A percentile compares a stretch with the other conserved stretches of the same genome.
Evolutionary conservation across 192 early-diverging fungal genomes (phyloP).

Genomic region (Podila verticillata): DNA sequence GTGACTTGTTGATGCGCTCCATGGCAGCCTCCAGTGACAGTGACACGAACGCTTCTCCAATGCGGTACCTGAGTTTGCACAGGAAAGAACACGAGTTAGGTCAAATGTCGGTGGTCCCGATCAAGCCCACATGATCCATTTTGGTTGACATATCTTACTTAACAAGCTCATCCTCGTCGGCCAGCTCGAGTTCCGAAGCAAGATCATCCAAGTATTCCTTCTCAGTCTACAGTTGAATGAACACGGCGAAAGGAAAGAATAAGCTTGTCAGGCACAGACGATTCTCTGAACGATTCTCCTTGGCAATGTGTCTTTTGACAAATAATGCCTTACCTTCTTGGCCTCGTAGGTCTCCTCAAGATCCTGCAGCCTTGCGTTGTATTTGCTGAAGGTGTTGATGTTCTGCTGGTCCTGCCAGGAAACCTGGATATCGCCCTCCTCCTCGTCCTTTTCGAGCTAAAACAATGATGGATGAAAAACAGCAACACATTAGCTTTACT

Average conservation of each 20-base stretch:
- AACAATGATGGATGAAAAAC: neutral
- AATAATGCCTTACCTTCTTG: conserved; percentile 71
- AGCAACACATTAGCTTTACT: too few relatives aligned
- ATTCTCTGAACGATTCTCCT: neutral
- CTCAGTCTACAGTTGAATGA: conserved; percentile 66
- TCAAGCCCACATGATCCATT: too few relatives aligned
- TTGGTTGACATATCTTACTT: conserved; percentile 52
- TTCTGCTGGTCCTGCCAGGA: conserved; percentile 97
- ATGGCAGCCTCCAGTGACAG: conserved; percentile 77
- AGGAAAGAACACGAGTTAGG: conserved; percentile 6
- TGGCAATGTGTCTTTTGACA: neutral
- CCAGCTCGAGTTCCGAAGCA: conserved; percentile 89
- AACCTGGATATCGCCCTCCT: conserved; percentile 90
- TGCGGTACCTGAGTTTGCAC: conserved; percentile 66
- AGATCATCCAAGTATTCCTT: conserved; percentile 96
- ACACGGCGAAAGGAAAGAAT: neutral
- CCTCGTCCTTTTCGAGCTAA: conserved; percentile 63
- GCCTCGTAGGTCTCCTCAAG: conserved; percentile 82
- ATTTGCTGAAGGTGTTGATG: conserved; percentile 94
- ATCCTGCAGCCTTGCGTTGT: conserved; percentile 79
- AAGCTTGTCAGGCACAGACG: neutral
- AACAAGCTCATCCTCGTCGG: conserved; percentile 90
- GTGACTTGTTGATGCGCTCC: conserved; percentile 74
- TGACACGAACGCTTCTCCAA: conserved; percentile 91
- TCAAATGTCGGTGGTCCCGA: neutral